Evolutionary conservation across 2,329 filamentous ascomycete species (phyloP).

Genomic region (Pleoardoris graminearum): DNA sequence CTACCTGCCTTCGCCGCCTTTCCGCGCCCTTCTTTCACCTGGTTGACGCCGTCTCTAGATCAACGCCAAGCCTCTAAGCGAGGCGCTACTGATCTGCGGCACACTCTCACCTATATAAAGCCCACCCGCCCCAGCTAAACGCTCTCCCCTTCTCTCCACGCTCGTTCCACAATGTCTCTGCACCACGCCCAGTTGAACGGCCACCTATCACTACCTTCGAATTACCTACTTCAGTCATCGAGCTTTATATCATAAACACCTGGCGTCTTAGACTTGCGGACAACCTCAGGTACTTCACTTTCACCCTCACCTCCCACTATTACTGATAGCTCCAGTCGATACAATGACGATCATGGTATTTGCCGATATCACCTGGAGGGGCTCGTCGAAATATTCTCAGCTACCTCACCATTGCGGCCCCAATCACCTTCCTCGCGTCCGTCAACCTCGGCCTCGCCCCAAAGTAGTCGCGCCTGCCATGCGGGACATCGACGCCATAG

Average conservation of each 20-base stretch:
- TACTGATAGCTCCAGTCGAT: background rate
- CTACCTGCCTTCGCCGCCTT: background rate
- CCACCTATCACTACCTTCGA: no score
- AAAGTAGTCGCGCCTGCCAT: no score
- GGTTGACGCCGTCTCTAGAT: background rate
- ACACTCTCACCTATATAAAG: background rate
- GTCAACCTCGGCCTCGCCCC: no score
- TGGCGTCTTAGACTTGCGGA: background rate
- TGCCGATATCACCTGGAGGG: no score
- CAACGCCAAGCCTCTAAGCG: background rate
- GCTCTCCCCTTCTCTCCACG: background rate
- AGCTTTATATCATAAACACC: no score
- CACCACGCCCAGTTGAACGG: background rate
- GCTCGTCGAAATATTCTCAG: no score
- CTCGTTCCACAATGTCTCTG: background rate
- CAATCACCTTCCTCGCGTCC: no score
- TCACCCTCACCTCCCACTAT: background rate
- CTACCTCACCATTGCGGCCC: no score
- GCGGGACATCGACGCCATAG: no score
- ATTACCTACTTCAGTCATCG: no score
- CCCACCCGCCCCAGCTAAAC: background rate
- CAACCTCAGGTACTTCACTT: slow-evolving; percentile 3
- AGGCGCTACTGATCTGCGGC: background rate
- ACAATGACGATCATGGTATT: background rate
- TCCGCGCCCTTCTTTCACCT: background rate